phyloP scores from a whole-genome alignment of 2,329 filamentous ascomycete genomes.

The Ophiocordyceps unilateralis region DNA sequence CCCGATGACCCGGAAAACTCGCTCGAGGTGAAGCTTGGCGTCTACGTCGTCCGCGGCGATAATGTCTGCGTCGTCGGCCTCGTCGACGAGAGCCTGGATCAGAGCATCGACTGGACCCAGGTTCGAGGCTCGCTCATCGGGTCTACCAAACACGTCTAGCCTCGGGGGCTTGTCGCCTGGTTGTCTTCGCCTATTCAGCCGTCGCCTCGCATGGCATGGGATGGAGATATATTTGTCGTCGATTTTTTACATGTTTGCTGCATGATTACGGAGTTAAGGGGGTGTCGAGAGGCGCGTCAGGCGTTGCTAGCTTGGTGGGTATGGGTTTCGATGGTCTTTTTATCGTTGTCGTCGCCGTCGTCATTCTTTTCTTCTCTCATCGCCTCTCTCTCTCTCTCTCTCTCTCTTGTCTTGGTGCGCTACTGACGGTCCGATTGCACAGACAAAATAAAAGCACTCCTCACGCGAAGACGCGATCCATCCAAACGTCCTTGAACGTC shows the following conservation, averaged over 20 bases:
- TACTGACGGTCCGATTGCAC: too few species aligned
- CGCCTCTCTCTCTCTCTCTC: not conserved
- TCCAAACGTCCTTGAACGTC: slow-evolving; percentile 45
- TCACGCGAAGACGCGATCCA: slow-evolving; percentile 45
- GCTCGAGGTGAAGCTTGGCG: slow-evolving; percentile 62
- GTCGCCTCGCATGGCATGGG: not conserved
- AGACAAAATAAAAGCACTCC: not conserved
- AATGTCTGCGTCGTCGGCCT: slow-evolving; percentile 83
- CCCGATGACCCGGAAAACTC: slow-evolving; percentile 70
- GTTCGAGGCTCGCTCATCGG: slow-evolving; percentile 75
- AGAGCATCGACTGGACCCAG: slow-evolving; percentile 80
- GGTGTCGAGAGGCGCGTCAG: not conserved
- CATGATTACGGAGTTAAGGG: slow-evolving; percentile 5
- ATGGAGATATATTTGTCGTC: not conserved
- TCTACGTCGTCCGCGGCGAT: slow-evolving; percentile 87
- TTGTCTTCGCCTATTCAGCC: too few species aligned
- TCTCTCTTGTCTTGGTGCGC: not conserved
- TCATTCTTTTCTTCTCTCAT: not conserved
- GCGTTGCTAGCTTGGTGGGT: slow-evolving; percentile 7
- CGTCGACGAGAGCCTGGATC: slow-evolving; percentile 78
- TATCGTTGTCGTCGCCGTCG: not conserved
- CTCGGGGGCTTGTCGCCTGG: slow-evolving; percentile 8
- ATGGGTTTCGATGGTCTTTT: slow-evolving; percentile 1
- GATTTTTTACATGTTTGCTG: not conserved
- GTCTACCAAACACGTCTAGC: slow-evolving; percentile 57